Evolutionary conservation across 768 basidiomycete species (phyloP), one percentile per base, ranked within the genome.

Genomic region (Asterophora lycoperdoides): DNA sequence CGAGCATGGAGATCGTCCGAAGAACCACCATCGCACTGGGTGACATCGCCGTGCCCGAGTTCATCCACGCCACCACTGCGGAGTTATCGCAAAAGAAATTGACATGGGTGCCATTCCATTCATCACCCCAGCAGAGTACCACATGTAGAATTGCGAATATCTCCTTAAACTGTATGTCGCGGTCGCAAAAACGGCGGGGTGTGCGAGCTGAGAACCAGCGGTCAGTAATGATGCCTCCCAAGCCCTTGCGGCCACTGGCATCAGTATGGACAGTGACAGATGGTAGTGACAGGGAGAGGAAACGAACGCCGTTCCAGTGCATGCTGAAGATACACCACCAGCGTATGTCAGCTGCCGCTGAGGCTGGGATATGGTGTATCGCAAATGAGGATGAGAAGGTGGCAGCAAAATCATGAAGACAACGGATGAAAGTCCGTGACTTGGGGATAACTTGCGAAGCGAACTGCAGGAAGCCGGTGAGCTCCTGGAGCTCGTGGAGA

Each of bases 391-490:
- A 58, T 0, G 43, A 30, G 52, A 68, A 69, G 4, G 53, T 57
- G 4, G 50, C 39, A 1, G 61, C 59, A 51, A 70, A 70, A 23
- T 65, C 51, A 36, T 60, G 54, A 11, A 71, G 48, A 8, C 56
- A 49, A 2, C 60, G 58, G 11, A 70, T 42, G 45, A 66, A 71
- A 0, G 66, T 38, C 3, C 58, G 56, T 0, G 63, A 63, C 9
- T 34, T 42, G 0, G 67, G 69, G 26, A 70, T 64, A 14, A 71
- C 70, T 37, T 67, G 66, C 0, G 64, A 63, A 1, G 55, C 41
- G 45, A 73, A 73, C 37, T 65, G 62, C 1, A 73, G 59, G 49
- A 56, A 67, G 3, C 71, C 68, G 1, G 53, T 54, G 1, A 71
- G 60, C 34, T 64, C 56, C 48, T 71, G 60, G 3, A 68, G 53